Evolutionary conservation across 169 alveolate genomes (phyloP), one percentile per base, ranked within the genome.

Genomic region (Eimeria necatrix): DNA sequence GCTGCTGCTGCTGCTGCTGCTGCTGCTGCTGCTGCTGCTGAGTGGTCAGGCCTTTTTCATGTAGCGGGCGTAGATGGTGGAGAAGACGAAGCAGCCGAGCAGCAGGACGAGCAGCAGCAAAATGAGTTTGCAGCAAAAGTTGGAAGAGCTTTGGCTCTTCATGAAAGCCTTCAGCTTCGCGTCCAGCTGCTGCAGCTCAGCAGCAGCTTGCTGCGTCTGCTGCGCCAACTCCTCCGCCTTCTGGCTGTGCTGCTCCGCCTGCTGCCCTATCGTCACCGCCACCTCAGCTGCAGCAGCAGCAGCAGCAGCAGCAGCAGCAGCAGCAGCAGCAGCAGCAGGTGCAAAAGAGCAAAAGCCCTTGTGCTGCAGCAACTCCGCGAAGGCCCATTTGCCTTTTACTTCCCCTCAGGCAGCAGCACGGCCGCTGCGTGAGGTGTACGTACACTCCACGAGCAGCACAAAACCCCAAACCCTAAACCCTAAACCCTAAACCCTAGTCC

Each of bases 81-180:
- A 86, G 68, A 86, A 12, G 52, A 86, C 93, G 68, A 86, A 86
- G 48, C 93, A 86, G 48, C 26, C 22, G n/a, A 86, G 93, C n/a
- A 86, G 70, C 48, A 86, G 26, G 41, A 86, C 81, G 52, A 86
- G 41, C 5, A 86, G 81, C 46, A 86, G 48, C 6, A 86, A 83
- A 61, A 86, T 10, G 12, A 86, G 68, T 12, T 73, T 71, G 53
- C 81, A 56, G n/a, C 26, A 86, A 32, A 86, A 86, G 7, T 51
- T 86, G 52, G 70, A 18, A 83, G 32, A 26, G 60, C 84, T 64
- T 49, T 86, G 93, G 14, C 32, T 49, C 32, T 73, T 32, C 49
- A 86, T 22, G 14, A 86, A 12, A 5, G 20, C 49, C 22, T 64
- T 86, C 12, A 86, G 60, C 51, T 64, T 86, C 60, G 80, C 41